Evolutionary conservation across 148 eudicot species (phyloP).

Genomic region (Spergularia marina): DNA sequence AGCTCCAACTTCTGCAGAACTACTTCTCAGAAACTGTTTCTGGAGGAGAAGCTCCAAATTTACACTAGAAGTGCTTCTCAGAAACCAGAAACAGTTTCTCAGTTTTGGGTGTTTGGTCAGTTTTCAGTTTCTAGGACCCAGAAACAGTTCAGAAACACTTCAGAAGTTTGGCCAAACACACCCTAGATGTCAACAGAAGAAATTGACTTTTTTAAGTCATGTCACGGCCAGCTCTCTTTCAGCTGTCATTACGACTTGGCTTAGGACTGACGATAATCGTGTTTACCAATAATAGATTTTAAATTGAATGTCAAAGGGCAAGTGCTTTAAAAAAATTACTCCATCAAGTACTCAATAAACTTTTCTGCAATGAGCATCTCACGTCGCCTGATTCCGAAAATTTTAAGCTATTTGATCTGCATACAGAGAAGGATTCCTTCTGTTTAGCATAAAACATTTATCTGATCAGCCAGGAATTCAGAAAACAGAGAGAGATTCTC

Average conservation of each 20-base stretch:
- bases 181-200: not conserved
- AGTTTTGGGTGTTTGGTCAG: no score
- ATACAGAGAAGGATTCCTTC: not conserved
- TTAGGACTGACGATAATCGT: not conserved
- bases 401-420: not conserved
- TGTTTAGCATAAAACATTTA: not conserved
- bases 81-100: no score
- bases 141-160: no score
- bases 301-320: not conserved
- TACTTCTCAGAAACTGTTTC: no score
- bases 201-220: not conserved
- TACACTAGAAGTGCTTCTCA: no score
- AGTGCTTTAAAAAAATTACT: not conserved
- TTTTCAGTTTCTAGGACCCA: no score
- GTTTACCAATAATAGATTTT: not conserved
- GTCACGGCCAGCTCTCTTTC: slow-evolving; percentile 4
- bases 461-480: not conserved
- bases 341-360: not conserved
- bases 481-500: not conserved
- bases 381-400: not conserved
- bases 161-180: no score
- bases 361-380: not conserved
- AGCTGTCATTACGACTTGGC: not conserved
- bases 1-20: no score
- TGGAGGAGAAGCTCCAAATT: no score